Evolutionary conservation across 305 asterid species (phyloP), one percentile per base, ranked within the genome.

Genomic region (Fraxinus velutina): DNA sequence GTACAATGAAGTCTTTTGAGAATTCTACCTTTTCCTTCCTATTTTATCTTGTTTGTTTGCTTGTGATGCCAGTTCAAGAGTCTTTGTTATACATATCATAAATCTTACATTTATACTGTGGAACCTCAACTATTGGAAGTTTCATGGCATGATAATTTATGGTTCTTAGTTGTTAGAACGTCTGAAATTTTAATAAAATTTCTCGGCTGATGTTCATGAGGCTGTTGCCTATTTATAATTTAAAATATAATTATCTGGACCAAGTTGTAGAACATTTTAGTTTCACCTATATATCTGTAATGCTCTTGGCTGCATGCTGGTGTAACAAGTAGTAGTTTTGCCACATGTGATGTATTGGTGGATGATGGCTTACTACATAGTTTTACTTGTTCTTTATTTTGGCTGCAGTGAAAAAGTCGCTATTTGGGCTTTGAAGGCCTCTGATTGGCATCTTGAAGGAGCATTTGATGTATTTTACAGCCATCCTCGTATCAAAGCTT

Each of bases 381-480:
- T 22, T 34, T 33, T 36, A 5, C 62, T 78, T 78, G 37, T 33
- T 83, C 66, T 73, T 27, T 55, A 74, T 74, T 78, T 62, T 72
- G 39, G 44, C 62, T 81, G 13, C 85, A 88, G 92, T 78, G 92
- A 90, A 73, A 86, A 88, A 75, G 76, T 81, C 37, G 91, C 92
- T 24, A 80, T 82, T 81, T 87, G 83, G 70, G 81, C 88, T 77
- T 60, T 88, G 77, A 85, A 87, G 83, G 68, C 82, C 44, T 77
- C 88, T 74, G 89, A 84, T 32, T 90, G 91, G 91, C 84, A 87
- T 79, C 89, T 90, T 75, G 90, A 90, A 77, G 91, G 87, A 77
- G 92, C 92, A 52, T 88, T 88, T 33, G 87, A 90, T 24, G 73
- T 77, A 27, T 88, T 88, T 80, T 88, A 87, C 82, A 84, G 86